Base-by-base conservation (phyloP, 495 filamentous ascomycete species). In the Podospora anserina region DNA sequence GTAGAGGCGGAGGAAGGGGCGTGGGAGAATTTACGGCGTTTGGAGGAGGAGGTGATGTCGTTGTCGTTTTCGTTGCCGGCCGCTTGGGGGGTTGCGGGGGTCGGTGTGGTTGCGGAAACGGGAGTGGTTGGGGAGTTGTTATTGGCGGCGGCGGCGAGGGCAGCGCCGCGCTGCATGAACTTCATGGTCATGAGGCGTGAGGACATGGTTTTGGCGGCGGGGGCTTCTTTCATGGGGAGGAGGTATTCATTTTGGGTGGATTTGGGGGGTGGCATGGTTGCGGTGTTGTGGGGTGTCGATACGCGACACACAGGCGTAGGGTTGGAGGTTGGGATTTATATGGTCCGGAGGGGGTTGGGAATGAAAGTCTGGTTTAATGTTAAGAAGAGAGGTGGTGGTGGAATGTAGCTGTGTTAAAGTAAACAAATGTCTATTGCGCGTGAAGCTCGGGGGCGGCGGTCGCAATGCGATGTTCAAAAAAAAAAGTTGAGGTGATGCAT, bases 131-230 rank as follows among this genome's bases (percentile, higher is more conserved):
- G 39, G 39, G 39, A 49, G 39, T 6, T 13, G 39, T 2, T 11
- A 39, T 5, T 11, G 15, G 39, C 39, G 39, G 39, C 39, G 7
- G 74, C 71, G 18, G 69, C 65, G 4, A 66, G 66, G 4, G 74
- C 88, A 27, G 90, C 91, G 63, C 91, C 91, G 70, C 95, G 88
- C 85, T 97, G 95, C 95, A 99, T 99, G 79, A 99, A 99, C 87
- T 97, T 97, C 94, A 97, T 97, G 27, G 91, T 96, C 73, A 96
- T 81, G 20, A 97, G 87, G 65, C 93, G 88, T 2, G 92, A 94
- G 69, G 94, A 97, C 91, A 96, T 95, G 11, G 82, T 82, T 81
- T 96, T 96, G 39, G 81, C 71, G 71, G 81, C 75, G 30, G 81
- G 71, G 71, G 81, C 75, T 32, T 75, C 74, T 69, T 76, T 71